Percentiles rank a stretch among this genome's conserved stretches.
Conservation (phyloP, 345 rosid genomes). For the Salix exigua region DNA sequence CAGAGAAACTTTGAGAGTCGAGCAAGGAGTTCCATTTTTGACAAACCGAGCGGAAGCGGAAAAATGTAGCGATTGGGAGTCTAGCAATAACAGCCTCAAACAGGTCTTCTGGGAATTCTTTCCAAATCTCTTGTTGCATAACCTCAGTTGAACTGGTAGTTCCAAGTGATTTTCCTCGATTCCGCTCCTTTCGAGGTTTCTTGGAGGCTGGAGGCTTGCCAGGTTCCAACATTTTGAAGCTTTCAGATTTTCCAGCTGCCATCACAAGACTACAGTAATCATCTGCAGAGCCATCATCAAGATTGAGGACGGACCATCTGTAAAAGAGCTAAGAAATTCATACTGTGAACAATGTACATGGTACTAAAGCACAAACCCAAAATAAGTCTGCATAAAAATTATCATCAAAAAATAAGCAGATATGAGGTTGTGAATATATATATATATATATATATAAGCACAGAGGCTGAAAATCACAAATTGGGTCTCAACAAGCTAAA, state of each 20-base stretch:
- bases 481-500: background rate
- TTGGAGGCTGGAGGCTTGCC: constrained; percentile 68
- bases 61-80: constrained; percentile 75
- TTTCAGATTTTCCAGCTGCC: constrained; percentile 76
- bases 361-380: background rate
- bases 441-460: background rate
- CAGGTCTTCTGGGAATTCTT: constrained; percentile 92
- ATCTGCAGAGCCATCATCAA: constrained; percentile 56
- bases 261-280: constrained; percentile 63
- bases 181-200: constrained; percentile 66
- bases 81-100: constrained; percentile 87
- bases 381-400: background rate
- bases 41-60: constrained; percentile 88
- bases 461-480: background rate
- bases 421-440: background rate
- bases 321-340: constrained; percentile 7
- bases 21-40: constrained; percentile 74
- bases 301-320: constrained; percentile 68
- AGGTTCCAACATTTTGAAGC: constrained; percentile 60
- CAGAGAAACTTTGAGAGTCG: constrained; percentile 71
- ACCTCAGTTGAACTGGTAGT: constrained; percentile 37
- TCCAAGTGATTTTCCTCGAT: constrained; percentile 47
- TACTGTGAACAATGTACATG: background rate
- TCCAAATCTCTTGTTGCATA: constrained; percentile 86
- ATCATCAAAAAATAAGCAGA: background rate